Evolutionary conservation across 306 rosid genomes (phyloP).

Genomic region (Urtica urens): DNA sequence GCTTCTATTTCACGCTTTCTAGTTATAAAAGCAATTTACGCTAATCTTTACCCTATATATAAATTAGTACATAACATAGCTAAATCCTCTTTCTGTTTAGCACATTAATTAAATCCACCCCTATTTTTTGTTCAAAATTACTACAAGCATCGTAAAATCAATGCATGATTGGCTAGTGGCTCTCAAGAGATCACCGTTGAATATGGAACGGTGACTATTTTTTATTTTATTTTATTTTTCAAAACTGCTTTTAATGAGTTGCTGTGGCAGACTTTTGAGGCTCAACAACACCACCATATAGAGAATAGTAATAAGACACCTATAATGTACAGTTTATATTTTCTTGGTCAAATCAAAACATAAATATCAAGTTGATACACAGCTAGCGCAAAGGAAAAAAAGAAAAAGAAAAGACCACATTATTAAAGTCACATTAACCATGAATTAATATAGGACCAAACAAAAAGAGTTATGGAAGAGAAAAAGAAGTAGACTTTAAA

Average conservation of each 20-base stretch:
- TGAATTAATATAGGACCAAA: too few relatives aligned
- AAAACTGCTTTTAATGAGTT: neutral
- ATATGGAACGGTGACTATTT: neutral
- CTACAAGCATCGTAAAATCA: too few relatives aligned
- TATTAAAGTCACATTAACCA: too few relatives aligned
- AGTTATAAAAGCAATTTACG: too few relatives aligned
- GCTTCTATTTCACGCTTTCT: neutral
- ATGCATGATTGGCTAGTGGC: too few relatives aligned
- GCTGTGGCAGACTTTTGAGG: slow-evolving; percentile 8
- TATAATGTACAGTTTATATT: neutral
- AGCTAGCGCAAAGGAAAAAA: neutral
- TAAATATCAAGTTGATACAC: slow-evolving; percentile 1
- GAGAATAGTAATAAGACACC: neutral
- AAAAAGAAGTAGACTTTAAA: neutral
- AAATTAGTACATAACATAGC: too few relatives aligned
- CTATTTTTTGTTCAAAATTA: too few relatives aligned
- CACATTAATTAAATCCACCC: too few relatives aligned
- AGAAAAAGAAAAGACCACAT: too few relatives aligned
- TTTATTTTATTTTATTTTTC: neutral
- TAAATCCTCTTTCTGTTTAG: too few relatives aligned
- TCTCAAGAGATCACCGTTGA: slow-evolving; percentile 6
- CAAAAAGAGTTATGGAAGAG: too few relatives aligned
- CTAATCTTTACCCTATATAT: too few relatives aligned
- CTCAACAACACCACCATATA: neutral
- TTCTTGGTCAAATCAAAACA: neutral